Base-by-base conservation (phyloP, 1,284 basidiomycete species). In the Bondarzewia mesenterica region DNA sequence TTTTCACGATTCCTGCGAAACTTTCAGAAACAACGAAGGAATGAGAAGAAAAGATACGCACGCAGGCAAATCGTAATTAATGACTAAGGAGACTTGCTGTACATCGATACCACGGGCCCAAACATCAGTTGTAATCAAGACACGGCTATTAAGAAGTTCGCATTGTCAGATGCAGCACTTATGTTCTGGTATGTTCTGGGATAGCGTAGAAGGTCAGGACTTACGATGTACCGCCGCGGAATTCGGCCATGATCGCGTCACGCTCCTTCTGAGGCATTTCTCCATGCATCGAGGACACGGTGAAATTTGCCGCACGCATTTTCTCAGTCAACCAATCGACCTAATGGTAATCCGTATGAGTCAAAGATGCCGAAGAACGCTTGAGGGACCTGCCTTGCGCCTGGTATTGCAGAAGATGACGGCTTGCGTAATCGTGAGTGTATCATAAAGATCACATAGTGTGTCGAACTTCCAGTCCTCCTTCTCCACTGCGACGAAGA, bases 381-480 rank as follows among this genome's bases (percentile, higher is more conserved):
- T 20, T 39, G n/a, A 12, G 8, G 48, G 18, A 57, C 73, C 29
- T 47, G 85, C 89, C 85, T 99, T 99, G 72, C 95, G 79, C 58
- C 93, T 78, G 5, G 95, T 99, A 73, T 99, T 99, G 73, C 96
- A 99, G 76, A 99, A 99, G 63, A 99, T 98, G 66, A 99, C 95
- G 23, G 96, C 95, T 75, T 99, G 96, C 1, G 96, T 99, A 68
- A 99, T 99, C 25, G 96, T 98, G 46, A 99, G 80, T 16, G 95
- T 98, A 68, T 99, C 96, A 71, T 99, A 99, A 47, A 95, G 70
- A 69, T 99, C 96, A 68, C 93, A 98, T 18, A 99, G 77, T 0
- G 95, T 99, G 70, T 99, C 96, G 60, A 98, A 95, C 67, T 99
- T 99, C 95, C 95, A 99, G 62, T 99, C 96, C 68, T 99, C 96